These are phyloP conservation scores for Angomonas deanei DNA, from an alignment of 208 protist genomes.

Conservation along the genomic window DNA sequence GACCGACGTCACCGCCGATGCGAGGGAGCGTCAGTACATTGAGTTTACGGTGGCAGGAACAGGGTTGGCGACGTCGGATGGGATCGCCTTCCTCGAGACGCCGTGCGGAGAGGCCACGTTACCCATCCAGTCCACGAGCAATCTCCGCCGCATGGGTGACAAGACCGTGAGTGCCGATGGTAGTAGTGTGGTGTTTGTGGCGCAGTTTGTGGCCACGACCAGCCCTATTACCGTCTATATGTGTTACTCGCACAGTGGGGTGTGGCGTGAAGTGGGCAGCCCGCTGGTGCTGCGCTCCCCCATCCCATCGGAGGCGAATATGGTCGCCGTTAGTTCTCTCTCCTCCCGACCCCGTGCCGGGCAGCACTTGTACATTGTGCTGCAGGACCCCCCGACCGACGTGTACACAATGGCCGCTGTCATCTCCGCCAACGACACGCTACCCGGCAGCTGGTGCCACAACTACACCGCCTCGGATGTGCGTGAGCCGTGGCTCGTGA, in stretches of 20 bases:
- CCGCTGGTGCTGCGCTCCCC: conserved; percentile 34
- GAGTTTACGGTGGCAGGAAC: conserved; percentile 49
- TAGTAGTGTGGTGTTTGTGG: conserved; percentile 41
- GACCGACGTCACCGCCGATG: not conserved
- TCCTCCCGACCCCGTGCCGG: conserved; percentile 53
- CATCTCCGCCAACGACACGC: conserved; percentile 25
- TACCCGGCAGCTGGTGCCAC: conserved; percentile 77
- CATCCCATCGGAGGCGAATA: conserved; percentile 27
- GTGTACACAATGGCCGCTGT: conserved; percentile 28
- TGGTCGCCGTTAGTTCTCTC: conserved; percentile 19
- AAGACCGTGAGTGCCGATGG: conserved; percentile 24
- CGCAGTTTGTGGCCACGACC: conserved; percentile 53
- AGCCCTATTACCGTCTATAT: conserved; percentile 32
- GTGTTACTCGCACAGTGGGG: conserved; percentile 39
- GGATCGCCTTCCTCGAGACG: conserved; percentile 62
- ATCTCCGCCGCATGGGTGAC: conserved; percentile 31
- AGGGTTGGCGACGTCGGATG: conserved; percentile 34
- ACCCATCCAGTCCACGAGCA: conserved; percentile 24
- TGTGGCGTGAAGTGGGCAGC: conserved; percentile 65
- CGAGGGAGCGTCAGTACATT: conserved; percentile 71
- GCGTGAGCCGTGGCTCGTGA: conserved; percentile 42
- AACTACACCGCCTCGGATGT: conserved; percentile 67
- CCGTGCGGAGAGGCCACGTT: conserved; percentile 29
- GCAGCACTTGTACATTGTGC: conserved; percentile 59
- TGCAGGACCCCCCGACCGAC: conserved; percentile 13